Base-by-base conservation (phyloP, 805 yeast species). In the Lipomyces spencermartinsiae region DNA sequence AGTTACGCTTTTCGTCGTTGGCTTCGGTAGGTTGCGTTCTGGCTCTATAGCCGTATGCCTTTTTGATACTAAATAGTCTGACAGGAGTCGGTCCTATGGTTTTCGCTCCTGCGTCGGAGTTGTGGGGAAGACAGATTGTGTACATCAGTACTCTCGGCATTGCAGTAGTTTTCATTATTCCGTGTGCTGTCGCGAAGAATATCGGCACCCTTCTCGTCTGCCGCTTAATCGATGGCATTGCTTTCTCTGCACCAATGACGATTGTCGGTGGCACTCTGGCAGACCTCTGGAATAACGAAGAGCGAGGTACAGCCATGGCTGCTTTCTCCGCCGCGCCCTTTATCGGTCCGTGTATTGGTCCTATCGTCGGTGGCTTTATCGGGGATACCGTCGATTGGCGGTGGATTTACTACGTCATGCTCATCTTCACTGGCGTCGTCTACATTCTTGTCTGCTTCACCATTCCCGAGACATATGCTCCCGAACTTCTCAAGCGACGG, bases 261-360 rank as follows among this genome's bases (percentile, higher is more conserved):
- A 89, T 90, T 39, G 92, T 92, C 9, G 93, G 93, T 37, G 95
- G 95, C 29, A 83, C 90, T 0, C 80, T 91, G 58, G 87, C 92
- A 12, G 97, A 91, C 77, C 81, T 90, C 65, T 91, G 87, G 81
- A 80, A 80, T 16, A 87, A 87, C 65, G 78, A 82, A 62, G 84
- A 86, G 54, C 85, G 92, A 65, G 91, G 91, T 39, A 78, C 83
- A 10, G 93, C 95, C 1, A 84, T 91, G 85, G 85, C 91, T 2
- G 78, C 88, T 5, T 90, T 85, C 73, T 83, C 91, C 0, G 79
- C 89, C n/a, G 83, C 88, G 2, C 91, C 92, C 1, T 84, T 88
- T 63, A 74, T 86, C 56, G 80, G 80, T 7, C 83, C 83, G 9
- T 88, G 91, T 72, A 63, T 78, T 19, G 95, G 94, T 0, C 94